Evolutionary conservation across 805 yeast species (phyloP), one percentile per base, ranked within the genome.

Genomic region (Sugiyamaella floridensis): DNA sequence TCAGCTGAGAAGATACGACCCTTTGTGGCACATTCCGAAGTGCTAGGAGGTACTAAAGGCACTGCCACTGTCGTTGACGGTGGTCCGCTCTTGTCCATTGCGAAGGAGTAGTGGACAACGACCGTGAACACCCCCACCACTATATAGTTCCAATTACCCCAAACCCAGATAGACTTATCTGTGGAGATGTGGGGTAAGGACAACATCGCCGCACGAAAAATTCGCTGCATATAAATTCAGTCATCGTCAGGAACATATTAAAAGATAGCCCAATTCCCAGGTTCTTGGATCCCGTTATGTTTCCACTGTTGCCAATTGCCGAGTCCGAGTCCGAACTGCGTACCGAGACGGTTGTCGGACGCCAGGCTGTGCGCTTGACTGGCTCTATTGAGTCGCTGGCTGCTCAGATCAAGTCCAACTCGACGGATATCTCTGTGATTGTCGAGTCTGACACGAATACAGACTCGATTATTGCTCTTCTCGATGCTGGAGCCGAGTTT

Each of bases 401-500:
- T 32, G 37, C 37, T 32, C 37, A 32, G 37, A 32, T 32, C 37
- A 32, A 32, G 37, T 10, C 37, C 37, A 32, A 11, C 37, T 32
- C 37, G 9, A 32, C 37, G 4, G 37, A 32, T 32, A 14, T 32
- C n/a, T 32, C 37, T 32, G 37, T 32, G 37, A 32, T 32, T 32
- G 9, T 32, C 37, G 37, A 32, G 12, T 32, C 49, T 43, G 50
- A 49, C 7, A 12, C 26, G 16, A 15, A 11, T 12, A 34, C 73
- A 42, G 85, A 82, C 53, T 66, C 64, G 15, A 63, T 74, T 16
- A 70, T 82, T 41, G 76, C 71, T 8, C 63, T 85, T 40, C 73
- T 86, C 53, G 85, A 86, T 62, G 72, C 71, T 48, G 93, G 93
- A 45, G 78, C 82, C 12, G 62, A 68, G 22, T 71, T 73, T 16